A percentile compares a stretch with the other conserved stretches of the same genome.
These are phyloP conservation scores for Pythium aristosporum DNA, from an alignment of 352 stramenopile genomes.

Conservation along the genomic window DNA sequence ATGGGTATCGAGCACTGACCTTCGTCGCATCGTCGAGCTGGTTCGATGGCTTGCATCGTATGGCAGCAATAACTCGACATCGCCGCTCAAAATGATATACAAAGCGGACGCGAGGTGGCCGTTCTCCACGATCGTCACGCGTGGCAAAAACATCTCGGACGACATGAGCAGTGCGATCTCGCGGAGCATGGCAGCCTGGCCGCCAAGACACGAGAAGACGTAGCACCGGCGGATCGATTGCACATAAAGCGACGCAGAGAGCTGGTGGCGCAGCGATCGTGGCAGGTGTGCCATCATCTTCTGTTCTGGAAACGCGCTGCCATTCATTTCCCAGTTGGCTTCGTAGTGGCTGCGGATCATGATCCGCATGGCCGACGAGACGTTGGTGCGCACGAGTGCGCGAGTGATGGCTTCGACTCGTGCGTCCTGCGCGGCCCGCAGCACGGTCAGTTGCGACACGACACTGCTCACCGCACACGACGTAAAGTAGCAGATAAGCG, in stretches of 20 bases:
- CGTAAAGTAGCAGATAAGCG: constrained; percentile 75
- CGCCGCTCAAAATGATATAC: constrained; percentile 58
- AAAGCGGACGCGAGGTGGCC: constrained; percentile 51
- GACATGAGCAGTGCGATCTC: constrained; percentile 33
- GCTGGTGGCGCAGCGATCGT: constrained; percentile 39
- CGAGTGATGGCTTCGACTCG: constrained; percentile 61
- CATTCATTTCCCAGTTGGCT: constrained; percentile 75
- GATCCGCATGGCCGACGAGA: constrained; percentile 44
- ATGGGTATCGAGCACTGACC: constrained; percentile 4
- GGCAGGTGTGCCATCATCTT: constrained; percentile 55
- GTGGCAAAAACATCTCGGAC: constrained; percentile 57
- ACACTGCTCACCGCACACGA: constrained; percentile 57
- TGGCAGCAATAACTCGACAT: constrained; percentile 53
- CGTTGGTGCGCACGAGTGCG: constrained; percentile 38
- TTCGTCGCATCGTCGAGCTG: neutral
- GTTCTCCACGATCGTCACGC: constrained; percentile 49
- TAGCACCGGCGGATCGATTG: constrained; percentile 31
- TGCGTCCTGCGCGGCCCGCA: constrained; percentile 40
- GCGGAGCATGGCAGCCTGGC: constrained; percentile 14
- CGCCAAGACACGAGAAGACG: constrained; percentile 19
- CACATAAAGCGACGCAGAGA: constrained; percentile 40
- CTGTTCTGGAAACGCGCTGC: constrained; percentile 47
- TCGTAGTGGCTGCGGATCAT: constrained; percentile 63
- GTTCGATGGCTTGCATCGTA: constrained; percentile 9
- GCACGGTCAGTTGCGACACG: constrained; percentile 47